Evolutionary conservation across 768 basidiomycete species (phyloP).

Genomic region (Lanmaoa pseudosensibilis): DNA sequence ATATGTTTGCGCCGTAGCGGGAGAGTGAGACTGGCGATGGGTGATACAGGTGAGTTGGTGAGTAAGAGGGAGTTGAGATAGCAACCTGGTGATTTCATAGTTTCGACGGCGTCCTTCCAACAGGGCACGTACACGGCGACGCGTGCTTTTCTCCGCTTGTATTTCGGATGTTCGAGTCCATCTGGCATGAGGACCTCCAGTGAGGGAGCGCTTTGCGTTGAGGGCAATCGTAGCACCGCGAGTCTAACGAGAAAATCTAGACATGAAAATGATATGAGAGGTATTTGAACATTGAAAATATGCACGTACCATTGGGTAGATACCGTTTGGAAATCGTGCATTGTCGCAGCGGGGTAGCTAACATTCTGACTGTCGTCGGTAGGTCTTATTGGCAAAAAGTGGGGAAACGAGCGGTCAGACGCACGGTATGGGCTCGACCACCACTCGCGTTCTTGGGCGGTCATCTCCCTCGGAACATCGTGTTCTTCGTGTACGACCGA

Average conservation of each 20-base stretch:
- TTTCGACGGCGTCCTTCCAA: constrained; percentile 48
- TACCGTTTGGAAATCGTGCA: constrained; percentile 51
- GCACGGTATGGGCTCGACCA: constrained; percentile 78
- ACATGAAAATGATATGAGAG: background rate
- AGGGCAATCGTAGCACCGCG: constrained; percentile 46
- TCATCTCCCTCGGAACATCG: constrained; percentile 58
- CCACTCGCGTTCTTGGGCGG: constrained; percentile 58
- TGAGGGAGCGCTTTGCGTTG: constrained; percentile 29
- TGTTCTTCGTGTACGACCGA: constrained; percentile 21
- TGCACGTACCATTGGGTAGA: constrained; percentile 55
- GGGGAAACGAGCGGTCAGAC: constrained; percentile 11
- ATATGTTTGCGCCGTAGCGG: constrained; percentile 31
- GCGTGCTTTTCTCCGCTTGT: constrained; percentile 47
- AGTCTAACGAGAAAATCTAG: constrained; percentile 70
- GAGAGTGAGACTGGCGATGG: constrained; percentile 17
- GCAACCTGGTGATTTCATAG: constrained; percentile 40
- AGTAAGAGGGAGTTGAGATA: background rate
- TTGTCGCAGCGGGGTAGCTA: constrained; percentile 59
- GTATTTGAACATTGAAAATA: background rate
- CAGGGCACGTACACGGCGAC: constrained; percentile 59
- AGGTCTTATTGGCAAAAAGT: background rate
- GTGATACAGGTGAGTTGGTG: constrained; percentile 4
- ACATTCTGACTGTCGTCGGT: constrained; percentile 60
- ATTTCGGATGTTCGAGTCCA: constrained; percentile 67
- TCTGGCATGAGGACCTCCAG: constrained; percentile 45